phyloP scores from a whole-genome alignment of 352 stramenopile species.

The Globisporangium iwayamae region DNA sequence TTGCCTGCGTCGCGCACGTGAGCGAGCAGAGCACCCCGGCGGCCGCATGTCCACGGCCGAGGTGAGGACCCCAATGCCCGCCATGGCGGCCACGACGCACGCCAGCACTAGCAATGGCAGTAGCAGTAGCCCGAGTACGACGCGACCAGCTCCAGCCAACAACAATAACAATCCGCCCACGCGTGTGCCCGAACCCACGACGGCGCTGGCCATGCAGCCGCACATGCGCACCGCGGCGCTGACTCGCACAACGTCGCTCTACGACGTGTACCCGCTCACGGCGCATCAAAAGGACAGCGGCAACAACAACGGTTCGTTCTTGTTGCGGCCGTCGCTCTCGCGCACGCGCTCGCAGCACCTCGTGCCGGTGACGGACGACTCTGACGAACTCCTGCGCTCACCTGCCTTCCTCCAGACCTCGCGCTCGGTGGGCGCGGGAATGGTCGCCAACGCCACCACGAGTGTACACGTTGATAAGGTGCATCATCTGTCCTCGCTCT shows the following conservation, averaged over 20 bases:
- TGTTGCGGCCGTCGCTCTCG: constrained; percentile 23
- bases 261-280: constrained; percentile 66
- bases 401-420: constrained; percentile 19
- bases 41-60: constrained; percentile 4
- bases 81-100: background rate
- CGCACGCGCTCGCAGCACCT: constrained; percentile 25
- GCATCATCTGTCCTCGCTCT: background rate
- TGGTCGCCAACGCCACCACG: background rate
- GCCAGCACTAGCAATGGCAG: background rate
- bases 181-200: constrained; percentile 1
- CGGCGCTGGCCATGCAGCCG: constrained; percentile 11
- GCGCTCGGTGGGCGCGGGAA: constrained; percentile 9
- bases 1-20: constrained; percentile 8
- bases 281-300: constrained; percentile 15
- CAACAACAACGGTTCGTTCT: constrained; percentile 8
- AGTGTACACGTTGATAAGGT: constrained; percentile 16
- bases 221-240: background rate
- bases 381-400: constrained; percentile 15
- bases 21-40: background rate
- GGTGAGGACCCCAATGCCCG: constrained; percentile 2
- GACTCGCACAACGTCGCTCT: constrained; percentile 32
- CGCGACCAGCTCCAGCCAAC: background rate
- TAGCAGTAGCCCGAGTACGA: background rate
- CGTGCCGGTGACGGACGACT: constrained; percentile 1
- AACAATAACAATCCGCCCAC: background rate